Evolutionary conservation across 2,329 filamentous ascomycete species (phyloP).

Genomic region (Aspergillus carbonarius): DNA sequence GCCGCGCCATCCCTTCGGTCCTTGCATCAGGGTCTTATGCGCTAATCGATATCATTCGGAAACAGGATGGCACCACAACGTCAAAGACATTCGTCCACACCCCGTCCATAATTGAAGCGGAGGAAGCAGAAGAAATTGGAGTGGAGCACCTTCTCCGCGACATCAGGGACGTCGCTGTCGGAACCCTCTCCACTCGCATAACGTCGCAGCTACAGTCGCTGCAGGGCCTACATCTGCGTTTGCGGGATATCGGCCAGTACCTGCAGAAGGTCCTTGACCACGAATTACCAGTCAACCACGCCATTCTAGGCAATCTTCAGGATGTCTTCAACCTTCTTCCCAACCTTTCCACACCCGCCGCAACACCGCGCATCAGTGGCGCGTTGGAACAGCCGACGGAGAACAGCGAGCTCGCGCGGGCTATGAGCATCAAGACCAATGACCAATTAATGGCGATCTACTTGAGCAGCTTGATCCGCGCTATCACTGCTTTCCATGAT

Average conservation of each 20-base stretch:
- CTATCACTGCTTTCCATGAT: conserved; percentile 98
- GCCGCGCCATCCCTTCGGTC: neutral
- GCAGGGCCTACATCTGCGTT: conserved; percentile 88
- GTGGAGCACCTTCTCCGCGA: conserved; percentile 97
- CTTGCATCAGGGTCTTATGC: neutral
- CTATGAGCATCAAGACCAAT: conserved; percentile 99
- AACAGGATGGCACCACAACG: conserved; percentile 91
- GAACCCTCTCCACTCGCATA: conserved; percentile 92
- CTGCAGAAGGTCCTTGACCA: conserved; percentile 93
- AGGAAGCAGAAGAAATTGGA: conserved; percentile 98
- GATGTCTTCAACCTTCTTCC: conserved; percentile 98
- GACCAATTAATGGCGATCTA: conserved; percentile 99
- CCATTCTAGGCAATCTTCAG: conserved; percentile 96
- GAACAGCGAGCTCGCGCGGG: conserved; percentile 85
- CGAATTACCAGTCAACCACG: conserved; percentile 92
- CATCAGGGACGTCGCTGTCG: conserved; percentile 96
- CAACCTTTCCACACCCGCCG: conserved; percentile 82
- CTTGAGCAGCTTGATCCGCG: conserved; percentile 90
- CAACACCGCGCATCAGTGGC: conserved; percentile 58
- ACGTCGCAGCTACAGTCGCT: conserved; percentile 97
- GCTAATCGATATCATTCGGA: neutral
- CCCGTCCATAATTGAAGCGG: conserved; percentile 95
- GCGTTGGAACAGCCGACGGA: conserved; percentile 55
- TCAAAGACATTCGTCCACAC: conserved; percentile 98
- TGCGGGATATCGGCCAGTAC: conserved; percentile 93